Conservation (phyloP, 495 filamentous ascomycete species). For the Zalerion maritima region DNA sequence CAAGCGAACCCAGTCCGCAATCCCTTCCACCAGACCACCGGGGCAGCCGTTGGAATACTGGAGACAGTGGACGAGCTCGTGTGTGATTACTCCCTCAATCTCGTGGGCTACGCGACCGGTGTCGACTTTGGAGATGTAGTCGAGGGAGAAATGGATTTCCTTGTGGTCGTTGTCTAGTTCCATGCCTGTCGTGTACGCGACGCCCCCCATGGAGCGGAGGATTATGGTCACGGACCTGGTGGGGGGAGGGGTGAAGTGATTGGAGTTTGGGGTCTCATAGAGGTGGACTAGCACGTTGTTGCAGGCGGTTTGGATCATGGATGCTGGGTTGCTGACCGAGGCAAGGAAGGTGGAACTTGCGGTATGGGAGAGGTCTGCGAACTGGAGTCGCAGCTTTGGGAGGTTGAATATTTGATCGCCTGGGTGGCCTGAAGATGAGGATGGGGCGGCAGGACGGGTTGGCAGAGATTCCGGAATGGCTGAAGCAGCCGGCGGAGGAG, state of each 20-base stretch:
- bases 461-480: conserved; percentile 2
- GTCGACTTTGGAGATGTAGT: conserved; percentile 46
- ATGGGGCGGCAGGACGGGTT: not conserved
- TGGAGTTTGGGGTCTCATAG: conserved; percentile 33
- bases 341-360: conserved; percentile 49
- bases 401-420: conserved; percentile 19
- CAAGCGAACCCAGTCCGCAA: conserved; percentile 87
- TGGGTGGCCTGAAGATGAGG: not conserved
- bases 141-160: conserved; percentile 77
- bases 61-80: conserved; percentile 94
- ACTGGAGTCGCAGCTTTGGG: conserved; percentile 55
- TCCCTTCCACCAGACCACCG: conserved; percentile 75
- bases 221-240: conserved; percentile 78
- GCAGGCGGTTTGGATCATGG: conserved; percentile 46
- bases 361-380: conserved; percentile 52
- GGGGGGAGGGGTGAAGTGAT: conserved; percentile 25
- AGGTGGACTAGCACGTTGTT: conserved; percentile 47
- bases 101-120: conserved; percentile 37
- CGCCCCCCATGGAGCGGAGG: conserved; percentile 60
- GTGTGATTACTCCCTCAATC: conserved; percentile 68
- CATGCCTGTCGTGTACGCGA: conserved; percentile 77
- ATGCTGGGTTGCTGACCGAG: conserved; percentile 39
- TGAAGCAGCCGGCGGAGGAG: conserved; percentile 3
- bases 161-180: conserved; percentile 84
- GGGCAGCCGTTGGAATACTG: conserved; percentile 64